Evolutionary conservation across 768 basidiomycete species (phyloP), one percentile per base, ranked within the genome.

Genomic region (Amanita fuliginea): DNA sequence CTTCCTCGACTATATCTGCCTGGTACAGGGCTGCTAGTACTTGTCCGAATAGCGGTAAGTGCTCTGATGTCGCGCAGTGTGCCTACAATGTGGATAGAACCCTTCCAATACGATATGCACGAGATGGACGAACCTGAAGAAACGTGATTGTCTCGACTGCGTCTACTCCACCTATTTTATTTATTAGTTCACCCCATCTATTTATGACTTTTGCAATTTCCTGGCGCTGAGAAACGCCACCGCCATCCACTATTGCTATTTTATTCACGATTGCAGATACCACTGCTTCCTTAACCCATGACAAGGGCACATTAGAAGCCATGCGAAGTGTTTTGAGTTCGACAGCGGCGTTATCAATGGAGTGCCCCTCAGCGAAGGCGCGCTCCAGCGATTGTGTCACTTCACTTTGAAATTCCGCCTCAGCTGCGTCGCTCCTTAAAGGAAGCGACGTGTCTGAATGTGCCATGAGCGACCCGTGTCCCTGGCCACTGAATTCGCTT

Each of bases 291-390:
- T 87, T 75, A 13, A 96, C 93, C 45, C 81, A 74, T n/a, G 75
- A 76, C 16, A 96, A 74, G 9, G 88, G 78, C 22, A 97, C 95
- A 58, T 97, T 98, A 59, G 85, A 88, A 32, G 92, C 91, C 90
- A 98, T 95, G 43, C 94, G 86, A 40, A 99, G 76, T 39, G 95
- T 96, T 69, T 95, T 92, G 52, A 98, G 75, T 62, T 98, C 95
- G 53, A 98, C 86, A 0, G 88, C 75, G 1, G 93, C 92, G 63
- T 96, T 92, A 56, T 95, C 91, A 41, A 95, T 83, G 9, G 83
- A 84, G 67, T 96, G 93, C 2, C 77, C 83, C 65, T 99, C 95
- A 7, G 81, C 74, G 63, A 95, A 94, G 21, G 94, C 94, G 52
- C 95, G 84, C 49, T 90, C 87, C 44, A 99, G 76, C 16, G 91